Evolutionary conservation across 2,329 filamentous ascomycete genomes (phyloP).

Genomic region (Penicillium rolfsii): DNA sequence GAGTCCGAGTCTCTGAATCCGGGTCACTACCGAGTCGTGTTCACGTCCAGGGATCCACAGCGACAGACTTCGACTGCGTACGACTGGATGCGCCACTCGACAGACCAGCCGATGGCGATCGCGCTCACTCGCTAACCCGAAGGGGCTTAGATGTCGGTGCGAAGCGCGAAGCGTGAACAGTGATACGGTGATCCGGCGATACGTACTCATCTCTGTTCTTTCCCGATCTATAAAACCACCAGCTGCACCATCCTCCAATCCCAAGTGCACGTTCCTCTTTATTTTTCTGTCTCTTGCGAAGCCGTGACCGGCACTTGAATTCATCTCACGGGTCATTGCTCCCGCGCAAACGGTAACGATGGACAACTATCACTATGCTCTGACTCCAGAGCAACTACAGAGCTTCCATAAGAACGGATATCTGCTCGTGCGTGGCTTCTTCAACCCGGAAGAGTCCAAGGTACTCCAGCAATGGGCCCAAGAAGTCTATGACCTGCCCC

Average conservation of each 20-base stretch:
- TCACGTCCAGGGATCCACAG: not conserved
- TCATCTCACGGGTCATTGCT: not conserved
- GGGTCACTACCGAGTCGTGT: too few relatives aligned
- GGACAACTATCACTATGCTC: constrained; percentile 27
- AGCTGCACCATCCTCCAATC: not conserved
- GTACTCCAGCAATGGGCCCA: constrained; percentile 38
- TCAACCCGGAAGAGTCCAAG: constrained; percentile 27
- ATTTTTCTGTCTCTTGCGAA: not conserved
- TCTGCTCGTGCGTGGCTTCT: constrained; percentile 32
- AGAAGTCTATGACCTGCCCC: constrained; percentile 42
- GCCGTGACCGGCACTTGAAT: not conserved
- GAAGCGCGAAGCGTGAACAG: constrained; percentile 1
- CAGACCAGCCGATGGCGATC: not conserved
- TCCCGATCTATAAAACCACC: constrained; percentile 5
- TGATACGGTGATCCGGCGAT: too few relatives aligned
- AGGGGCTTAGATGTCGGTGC: constrained; percentile 3
- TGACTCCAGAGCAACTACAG: constrained; percentile 27
- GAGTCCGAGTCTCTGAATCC: too few relatives aligned
- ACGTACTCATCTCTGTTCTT: too few relatives aligned
- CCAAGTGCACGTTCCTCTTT: not conserved
- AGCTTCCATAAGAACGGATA: constrained; percentile 38
- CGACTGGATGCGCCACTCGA: too few relatives aligned
- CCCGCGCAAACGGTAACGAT: constrained; percentile 5
- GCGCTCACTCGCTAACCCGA: not conserved
- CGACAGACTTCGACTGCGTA: too few relatives aligned